A percentile compares a stretch with the other conserved stretches of the same genome.
These are phyloP conservation scores for Ceratocystis variospora DNA, from an alignment of 2,329 filamentous ascomycete species.

Conservation along the genomic window DNA sequence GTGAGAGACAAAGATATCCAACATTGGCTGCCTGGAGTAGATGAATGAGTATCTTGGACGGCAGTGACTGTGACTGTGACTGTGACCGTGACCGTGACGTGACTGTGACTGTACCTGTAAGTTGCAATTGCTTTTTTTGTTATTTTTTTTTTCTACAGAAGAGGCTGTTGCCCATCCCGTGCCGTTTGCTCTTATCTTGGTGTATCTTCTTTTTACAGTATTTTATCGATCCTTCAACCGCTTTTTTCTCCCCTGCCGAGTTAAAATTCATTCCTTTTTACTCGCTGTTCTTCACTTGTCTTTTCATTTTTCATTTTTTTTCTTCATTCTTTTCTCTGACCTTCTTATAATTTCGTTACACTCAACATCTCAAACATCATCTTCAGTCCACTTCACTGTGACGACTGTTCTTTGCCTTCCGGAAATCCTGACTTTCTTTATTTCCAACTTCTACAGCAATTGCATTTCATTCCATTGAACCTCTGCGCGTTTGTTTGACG, in stretches of 20 bases:
- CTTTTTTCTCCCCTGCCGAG: slow-evolving; percentile 2
- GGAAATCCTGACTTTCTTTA: slow-evolving; percentile 15
- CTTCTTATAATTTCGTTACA: slow-evolving; percentile 5
- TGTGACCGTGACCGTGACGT: background rate
- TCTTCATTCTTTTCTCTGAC: slow-evolving; percentile 16
- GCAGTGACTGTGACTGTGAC: background rate
- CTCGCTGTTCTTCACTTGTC: slow-evolving; percentile 17
- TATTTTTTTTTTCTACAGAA: background rate
- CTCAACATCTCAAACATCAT: background rate
- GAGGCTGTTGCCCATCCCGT: background rate
- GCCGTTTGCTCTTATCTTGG: background rate
- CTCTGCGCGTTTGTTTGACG: slow-evolving; percentile 83
- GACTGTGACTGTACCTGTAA: background rate
- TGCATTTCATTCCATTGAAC: slow-evolving; percentile 21
- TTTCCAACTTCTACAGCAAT: slow-evolving; percentile 20
- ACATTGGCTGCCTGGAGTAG: too few relatives aligned
- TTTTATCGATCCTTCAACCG: background rate
- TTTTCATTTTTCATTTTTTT: slow-evolving; percentile 18
- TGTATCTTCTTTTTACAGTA: slow-evolving; percentile 20
- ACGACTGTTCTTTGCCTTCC: slow-evolving; percentile 7
- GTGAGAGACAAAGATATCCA: too few relatives aligned
- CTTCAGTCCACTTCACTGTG: slow-evolving; percentile 9
- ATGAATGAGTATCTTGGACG: too few relatives aligned
- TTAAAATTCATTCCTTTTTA: slow-evolving; percentile 21
- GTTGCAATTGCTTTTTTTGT: background rate